Evolutionary conservation across 2,329 filamentous ascomycete genomes (phyloP), one percentile per base, ranked within the genome.

Genomic region (Rutstroemia sp.): DNA sequence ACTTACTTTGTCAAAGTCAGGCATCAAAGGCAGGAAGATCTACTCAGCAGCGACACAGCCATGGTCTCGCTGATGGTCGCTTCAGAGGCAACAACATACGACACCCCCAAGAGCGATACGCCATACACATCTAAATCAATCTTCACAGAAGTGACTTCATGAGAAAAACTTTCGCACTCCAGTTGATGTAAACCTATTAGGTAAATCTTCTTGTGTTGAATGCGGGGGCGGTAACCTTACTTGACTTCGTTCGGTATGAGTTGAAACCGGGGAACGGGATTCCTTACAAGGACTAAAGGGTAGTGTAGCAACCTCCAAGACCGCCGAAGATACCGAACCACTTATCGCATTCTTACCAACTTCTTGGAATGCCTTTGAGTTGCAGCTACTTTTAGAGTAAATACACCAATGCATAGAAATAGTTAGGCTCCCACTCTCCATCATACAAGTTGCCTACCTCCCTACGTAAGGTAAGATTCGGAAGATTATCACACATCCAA

Each of bases 201-300:
- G 53, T 51, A 44, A 51, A 50, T 19, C 14, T 39, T 36, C 52
- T 51, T 47, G 46, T 44, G 38, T 42, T 51, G 25, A 23, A 55
- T 51, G 53, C 47, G 53, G 46, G 53, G 53, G n/a, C 23, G 30
- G 38, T 48, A n/a, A n/a, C n/a, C n/a, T n/a, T n/a, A n/a, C 51
- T 14, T 23, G 49, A 19, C 53, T 40, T 14, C n/a, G 46, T 50
- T 42, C 46, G 48, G 44, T 48, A 49, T 39, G 30, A 9, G 30
- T 4, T 54, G 38, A 38, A 54, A 38, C 51, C 45, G 52, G 45
- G 52, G 52, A 54, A 40, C 44, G 44, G 45, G 52, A 17, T 49
- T 39, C 30, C 30, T 10, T 34, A 12, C 10, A 34, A 34, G 12
- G 12, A 34, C 10, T 27, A 34, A 34, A 34, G 30, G 30, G 9